These are phyloP conservation scores for Myrmaecium sp. DNA, from an alignment of 2,329 filamentous ascomycete species.

Conservation along the genomic window DNA sequence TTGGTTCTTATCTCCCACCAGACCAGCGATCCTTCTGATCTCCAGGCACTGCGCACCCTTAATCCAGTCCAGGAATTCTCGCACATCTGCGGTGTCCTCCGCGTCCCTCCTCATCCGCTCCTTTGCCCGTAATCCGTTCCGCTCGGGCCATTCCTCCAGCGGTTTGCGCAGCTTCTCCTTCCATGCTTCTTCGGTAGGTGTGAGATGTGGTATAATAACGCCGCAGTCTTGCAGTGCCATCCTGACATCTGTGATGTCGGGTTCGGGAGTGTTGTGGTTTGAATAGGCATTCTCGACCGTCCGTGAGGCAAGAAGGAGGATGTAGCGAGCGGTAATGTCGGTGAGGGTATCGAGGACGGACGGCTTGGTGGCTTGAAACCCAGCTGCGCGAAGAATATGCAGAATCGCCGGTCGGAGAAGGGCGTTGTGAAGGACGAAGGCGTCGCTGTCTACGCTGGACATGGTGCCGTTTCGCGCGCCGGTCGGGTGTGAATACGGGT, in stretches of 20 bases:
- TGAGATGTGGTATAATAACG: constrained; percentile 50
- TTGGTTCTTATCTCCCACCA: constrained; percentile 28
- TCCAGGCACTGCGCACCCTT: constrained; percentile 57
- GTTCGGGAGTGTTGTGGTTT: constrained; percentile 47
- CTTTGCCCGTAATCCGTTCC: constrained; percentile 21
- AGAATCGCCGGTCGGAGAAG: constrained; percentile 75
- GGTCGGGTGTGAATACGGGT: no score
- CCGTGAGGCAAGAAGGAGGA: constrained; percentile 55
- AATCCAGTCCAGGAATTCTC: constrained; percentile 67
- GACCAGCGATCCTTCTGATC: constrained; percentile 63
- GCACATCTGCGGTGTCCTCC: constrained; percentile 65
- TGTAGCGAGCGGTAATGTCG: constrained; percentile 69
- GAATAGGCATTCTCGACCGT: constrained; percentile 55
- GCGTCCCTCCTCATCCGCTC: constrained; percentile 32
- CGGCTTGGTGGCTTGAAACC: constrained; percentile 69
- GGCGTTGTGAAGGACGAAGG: constrained; percentile 58
- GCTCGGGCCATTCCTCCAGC: constrained; percentile 23
- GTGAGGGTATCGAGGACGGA: constrained; percentile 77
- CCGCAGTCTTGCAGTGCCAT: constrained; percentile 73
- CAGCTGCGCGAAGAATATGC: constrained; percentile 79
- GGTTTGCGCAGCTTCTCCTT: constrained; percentile 32
- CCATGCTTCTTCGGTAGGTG: constrained; percentile 52
- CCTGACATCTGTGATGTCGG: constrained; percentile 61
- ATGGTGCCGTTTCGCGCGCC: constrained; percentile 10
- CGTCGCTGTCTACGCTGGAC: constrained; percentile 11